Evolutionary conservation across 163 green algal species (phyloP).

Genomic region (Smithsoniella earleae): DNA sequence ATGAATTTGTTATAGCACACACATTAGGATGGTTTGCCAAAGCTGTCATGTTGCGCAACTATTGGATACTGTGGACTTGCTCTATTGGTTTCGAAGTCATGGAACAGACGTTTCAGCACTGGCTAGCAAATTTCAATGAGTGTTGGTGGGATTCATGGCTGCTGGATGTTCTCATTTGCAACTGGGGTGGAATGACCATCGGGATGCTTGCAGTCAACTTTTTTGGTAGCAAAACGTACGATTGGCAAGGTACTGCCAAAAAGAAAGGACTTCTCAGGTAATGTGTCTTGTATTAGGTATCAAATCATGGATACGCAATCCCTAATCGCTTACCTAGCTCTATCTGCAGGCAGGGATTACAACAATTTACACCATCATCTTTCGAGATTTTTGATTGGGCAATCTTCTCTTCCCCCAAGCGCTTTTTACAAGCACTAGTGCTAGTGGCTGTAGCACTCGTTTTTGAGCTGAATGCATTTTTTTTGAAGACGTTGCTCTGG

Average conservation of each 20-base stretch:
- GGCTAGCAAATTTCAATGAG: constrained; percentile 95
- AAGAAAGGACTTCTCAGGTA: constrained; percentile 21
- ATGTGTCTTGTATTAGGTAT: no score
- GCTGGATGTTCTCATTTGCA: constrained; percentile 84
- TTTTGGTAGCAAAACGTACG: constrained; percentile 62
- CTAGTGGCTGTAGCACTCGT: constrained; percentile 48
- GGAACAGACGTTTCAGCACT: constrained; percentile 85
- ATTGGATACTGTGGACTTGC: constrained; percentile 58
- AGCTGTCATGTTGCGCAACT: constrained; percentile 68
- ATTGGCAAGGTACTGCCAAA: constrained; percentile 58
- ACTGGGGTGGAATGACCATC: constrained; percentile 54
- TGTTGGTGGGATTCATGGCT: constrained; percentile 95
- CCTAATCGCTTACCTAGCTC: no score
- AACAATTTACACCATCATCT: constrained; percentile 75
- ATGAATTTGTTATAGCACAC: constrained; percentile 91
- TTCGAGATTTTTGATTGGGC: constrained; percentile 62
- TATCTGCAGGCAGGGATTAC: constrained; percentile 35
- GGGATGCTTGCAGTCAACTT: constrained; percentile 71
- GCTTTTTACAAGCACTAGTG: constrained; percentile 50
- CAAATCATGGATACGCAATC: no score
- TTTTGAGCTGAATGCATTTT: constrained; percentile 88
- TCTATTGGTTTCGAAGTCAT: constrained; percentile 70
- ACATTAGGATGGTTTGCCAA: constrained; percentile 78
- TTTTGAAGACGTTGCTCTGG: constrained; percentile 89
- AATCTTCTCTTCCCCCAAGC: constrained; percentile 47